Evolutionary conservation across 208 protist genomes (phyloP), one percentile per base, ranked within the genome.

Genomic region (Wallacemonas rigidus): DNA sequence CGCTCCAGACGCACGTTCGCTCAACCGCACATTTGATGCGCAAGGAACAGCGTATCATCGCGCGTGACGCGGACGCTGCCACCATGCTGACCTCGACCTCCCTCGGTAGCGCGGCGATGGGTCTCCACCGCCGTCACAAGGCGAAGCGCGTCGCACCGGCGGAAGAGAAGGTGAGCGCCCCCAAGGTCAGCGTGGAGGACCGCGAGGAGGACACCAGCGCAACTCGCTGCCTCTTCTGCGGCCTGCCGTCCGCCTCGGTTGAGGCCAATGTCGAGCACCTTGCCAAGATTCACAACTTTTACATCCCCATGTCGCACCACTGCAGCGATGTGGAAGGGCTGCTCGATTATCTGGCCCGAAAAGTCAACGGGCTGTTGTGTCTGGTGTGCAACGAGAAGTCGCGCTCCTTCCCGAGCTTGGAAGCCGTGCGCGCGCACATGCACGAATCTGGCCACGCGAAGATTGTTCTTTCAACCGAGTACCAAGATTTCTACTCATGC

Each of bases 1-100:
- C 93, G 8, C 85, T 97, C 35, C 93, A 97, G 79, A 82, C 90
- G 4, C 93, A 97, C 76, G 80, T 97, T 41, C 89, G 89, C 77
- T 97, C 93, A 26, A 97, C 89, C 26, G 90, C 93, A 1, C 93
- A 97, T 74, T 77, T 97, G 35, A 93, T 97, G 69, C 88, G 86
- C 51, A 97, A 97, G 80, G 90, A 97, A 80, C 72, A 97, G 81
- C 93, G 90, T 69, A 95, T 97, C 69, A 79, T 95, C 51, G 77
- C 86, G 1, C 88, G 90, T 35, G 93, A 97, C 72, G 86, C 85
- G 26, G 89, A 95, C 54, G 87, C 88, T 12, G 88, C 85, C 3
- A 91, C 76, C 67, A 92, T 91, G 72, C 70, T 95, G 44, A 94
- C 93, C 2, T 84, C 77, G n/a, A 95, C 89, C 5, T 95, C 93